These are phyloP conservation scores for Hypoxylon sp. DNA, from an alignment of 2,329 filamentous ascomycete species.

Conservation along the genomic window DNA sequence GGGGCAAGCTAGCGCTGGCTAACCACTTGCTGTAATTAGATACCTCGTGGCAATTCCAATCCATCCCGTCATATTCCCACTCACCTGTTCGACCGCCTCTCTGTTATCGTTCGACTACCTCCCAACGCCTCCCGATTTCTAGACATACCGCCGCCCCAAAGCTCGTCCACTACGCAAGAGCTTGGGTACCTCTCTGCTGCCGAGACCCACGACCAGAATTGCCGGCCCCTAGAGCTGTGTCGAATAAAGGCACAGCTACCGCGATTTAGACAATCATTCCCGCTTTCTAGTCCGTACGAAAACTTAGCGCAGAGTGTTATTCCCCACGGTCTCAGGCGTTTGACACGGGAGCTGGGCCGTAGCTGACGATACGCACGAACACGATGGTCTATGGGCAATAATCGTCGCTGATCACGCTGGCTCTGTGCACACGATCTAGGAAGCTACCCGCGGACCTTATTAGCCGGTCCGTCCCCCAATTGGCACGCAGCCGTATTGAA, in stretches of 20 bases:
- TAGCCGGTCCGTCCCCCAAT: slow-evolving; percentile 2
- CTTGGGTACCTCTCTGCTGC: slow-evolving; percentile 7
- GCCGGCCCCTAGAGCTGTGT: slow-evolving; percentile 7
- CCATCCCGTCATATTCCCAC: slow-evolving; percentile 41
- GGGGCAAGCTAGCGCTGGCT: slow-evolving; percentile 32
- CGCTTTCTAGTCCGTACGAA: slow-evolving; percentile 1
- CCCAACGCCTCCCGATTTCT: slow-evolving; percentile 20
- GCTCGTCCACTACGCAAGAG: neutral
- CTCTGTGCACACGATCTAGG: slow-evolving; percentile 15
- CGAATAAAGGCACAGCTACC: slow-evolving; percentile 24
- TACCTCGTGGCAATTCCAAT: slow-evolving; percentile 28
- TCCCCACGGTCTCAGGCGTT: neutral
- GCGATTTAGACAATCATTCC: slow-evolving; percentile 1
- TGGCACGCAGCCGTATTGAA: slow-evolving; percentile 25
- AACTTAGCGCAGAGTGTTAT: slow-evolving; percentile 11
- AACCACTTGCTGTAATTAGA: slow-evolving; percentile 37
- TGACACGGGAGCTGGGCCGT: slow-evolving; percentile 4
- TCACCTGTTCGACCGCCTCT: neutral
- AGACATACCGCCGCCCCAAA: slow-evolving; percentile 19
- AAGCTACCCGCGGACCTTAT: slow-evolving; percentile 10
- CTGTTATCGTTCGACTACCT: slow-evolving; percentile 11
- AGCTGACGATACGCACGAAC: slow-evolving; percentile 12
- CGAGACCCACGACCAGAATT: neutral
- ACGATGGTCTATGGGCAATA: slow-evolving; percentile 26
- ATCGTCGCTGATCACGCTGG: slow-evolving; percentile 18